These are phyloP conservation scores for Aspergillus ellipticus DNA, from an alignment of 495 filamentous ascomycete genomes.

Conservation along the genomic window DNA sequence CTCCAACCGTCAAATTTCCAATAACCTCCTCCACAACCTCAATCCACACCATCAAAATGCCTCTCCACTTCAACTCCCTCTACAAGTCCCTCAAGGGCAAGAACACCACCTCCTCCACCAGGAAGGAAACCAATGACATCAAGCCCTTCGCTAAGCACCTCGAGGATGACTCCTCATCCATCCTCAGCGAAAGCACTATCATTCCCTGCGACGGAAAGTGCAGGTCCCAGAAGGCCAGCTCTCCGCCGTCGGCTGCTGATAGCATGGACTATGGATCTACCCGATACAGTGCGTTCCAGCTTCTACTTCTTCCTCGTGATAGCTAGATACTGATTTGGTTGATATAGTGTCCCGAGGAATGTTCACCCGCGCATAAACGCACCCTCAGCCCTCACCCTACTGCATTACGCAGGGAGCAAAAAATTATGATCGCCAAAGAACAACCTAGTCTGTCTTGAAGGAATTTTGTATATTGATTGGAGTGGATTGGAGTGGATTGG, in stretches of 20 bases:
- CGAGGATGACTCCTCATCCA: background rate
- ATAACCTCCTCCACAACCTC: too few relatives aligned
- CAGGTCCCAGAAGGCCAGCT: background rate
- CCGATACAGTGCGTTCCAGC: background rate
- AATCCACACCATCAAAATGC: background rate
- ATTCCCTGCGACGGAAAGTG: too few relatives aligned
- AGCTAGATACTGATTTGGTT: background rate
- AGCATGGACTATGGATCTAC: background rate
- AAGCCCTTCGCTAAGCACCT: background rate
- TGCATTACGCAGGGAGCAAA: too few relatives aligned
- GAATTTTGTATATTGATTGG: too few relatives aligned
- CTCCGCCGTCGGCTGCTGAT: background rate
- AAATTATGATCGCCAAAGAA: too few relatives aligned
- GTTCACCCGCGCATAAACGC: background rate
- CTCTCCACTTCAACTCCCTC: background rate
- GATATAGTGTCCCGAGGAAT: background rate
- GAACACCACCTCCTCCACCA: too few relatives aligned
- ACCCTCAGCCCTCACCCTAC: background rate
- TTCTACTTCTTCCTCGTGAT: too few relatives aligned
- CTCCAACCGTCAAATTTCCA: too few relatives aligned
- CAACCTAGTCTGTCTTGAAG: too few relatives aligned
- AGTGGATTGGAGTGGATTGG: too few relatives aligned
- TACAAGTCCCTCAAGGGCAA: background rate
- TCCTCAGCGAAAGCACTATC: too few relatives aligned
- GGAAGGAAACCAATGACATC: background rate